Percentiles rank a stretch among this genome's conserved stretches.
Conservation (phyloP, 768 basidiomycete genomes). For the Pilatotrama ljubarskyi region DNA sequence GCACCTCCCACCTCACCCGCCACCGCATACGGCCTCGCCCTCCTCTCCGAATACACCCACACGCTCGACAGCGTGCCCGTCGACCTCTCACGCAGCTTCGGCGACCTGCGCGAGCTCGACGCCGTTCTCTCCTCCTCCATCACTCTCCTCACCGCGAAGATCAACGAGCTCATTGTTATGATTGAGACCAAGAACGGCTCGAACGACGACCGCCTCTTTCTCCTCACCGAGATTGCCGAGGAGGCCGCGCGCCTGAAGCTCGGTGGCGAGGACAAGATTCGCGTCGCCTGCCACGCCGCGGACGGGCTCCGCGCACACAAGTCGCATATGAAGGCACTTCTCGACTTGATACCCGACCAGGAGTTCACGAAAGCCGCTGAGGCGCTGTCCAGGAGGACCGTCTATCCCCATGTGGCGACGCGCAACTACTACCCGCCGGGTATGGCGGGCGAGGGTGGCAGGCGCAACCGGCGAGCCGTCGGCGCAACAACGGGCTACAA, state of each 20-base stretch:
- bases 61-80: constrained; percentile 91
- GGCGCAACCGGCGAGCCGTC: constrained; percentile 55
- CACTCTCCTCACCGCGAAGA: constrained; percentile 75
- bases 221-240: constrained; percentile 91
- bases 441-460: constrained; percentile 57
- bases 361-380: constrained; percentile 42
- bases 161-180: constrained; percentile 71
- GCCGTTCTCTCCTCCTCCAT: constrained; percentile 93
- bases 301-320: constrained; percentile 78
- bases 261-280: constrained; percentile 97
- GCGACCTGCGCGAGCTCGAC: constrained; percentile 97
- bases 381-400: constrained; percentile 59
- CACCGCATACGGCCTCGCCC: constrained; percentile 61
- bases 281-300: constrained; percentile 87
- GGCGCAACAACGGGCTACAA: constrained; percentile 34
- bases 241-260: constrained; percentile 89
- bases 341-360: constrained; percentile 64
- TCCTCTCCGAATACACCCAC: constrained; percentile 85
- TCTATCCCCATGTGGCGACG: constrained; percentile 74
- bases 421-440: constrained; percentile 64
- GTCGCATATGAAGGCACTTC: constrained; percentile 59
- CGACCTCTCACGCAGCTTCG: constrained; percentile 92
- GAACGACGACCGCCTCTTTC: constrained; percentile 78
- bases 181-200: constrained; percentile 61
- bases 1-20: constrained; percentile 15